Evolutionary conservation across 1,284 basidiomycete genomes (phyloP).

Genomic region (Boletus albobrunnescens): DNA sequence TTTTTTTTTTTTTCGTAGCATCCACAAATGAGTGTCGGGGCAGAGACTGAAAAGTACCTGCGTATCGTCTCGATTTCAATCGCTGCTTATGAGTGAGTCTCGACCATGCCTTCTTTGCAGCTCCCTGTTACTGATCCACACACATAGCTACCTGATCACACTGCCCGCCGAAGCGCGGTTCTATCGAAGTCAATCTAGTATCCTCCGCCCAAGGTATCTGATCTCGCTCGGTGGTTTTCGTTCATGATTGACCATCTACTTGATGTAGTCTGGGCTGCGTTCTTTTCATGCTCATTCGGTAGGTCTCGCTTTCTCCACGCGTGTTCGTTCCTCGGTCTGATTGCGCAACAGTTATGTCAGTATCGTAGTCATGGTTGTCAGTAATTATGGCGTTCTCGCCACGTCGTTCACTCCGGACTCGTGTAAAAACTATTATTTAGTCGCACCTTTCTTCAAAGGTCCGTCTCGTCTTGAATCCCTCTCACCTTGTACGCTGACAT

Average conservation of each 20-base stretch:
- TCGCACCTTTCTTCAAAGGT: constrained; percentile 37
- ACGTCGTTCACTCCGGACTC: constrained; percentile 25
- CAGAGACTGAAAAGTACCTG: constrained; percentile 30
- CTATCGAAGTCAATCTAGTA: constrained; percentile 35
- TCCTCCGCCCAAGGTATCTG: constrained; percentile 29
- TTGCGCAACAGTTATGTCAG: constrained; percentile 36
- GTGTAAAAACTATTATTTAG: constrained; percentile 31
- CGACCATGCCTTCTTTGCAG: too few relatives aligned
- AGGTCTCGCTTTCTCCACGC: background rate
- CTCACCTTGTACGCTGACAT: background rate
- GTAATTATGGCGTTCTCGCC: constrained; percentile 39
- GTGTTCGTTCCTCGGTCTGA: constrained; percentile 6
- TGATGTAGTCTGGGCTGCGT: constrained; percentile 29
- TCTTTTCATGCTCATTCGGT: constrained; percentile 41
- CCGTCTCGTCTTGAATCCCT: background rate
- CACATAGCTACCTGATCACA: constrained; percentile 38
- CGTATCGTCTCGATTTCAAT: constrained; percentile 32
- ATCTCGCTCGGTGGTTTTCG: background rate
- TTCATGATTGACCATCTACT: background rate
- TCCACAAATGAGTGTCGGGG: constrained; percentile 18
- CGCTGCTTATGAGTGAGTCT: constrained; percentile 32
- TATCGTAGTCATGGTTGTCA: constrained; percentile 35
- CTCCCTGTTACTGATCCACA: constrained; percentile 1
- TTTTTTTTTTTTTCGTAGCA: background rate
- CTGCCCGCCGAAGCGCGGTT: constrained; percentile 41